Evolutionary conservation across 1,139 yeast genomes (phyloP).

Genomic region (Yamadazyma kanchanaburiensis): DNA sequence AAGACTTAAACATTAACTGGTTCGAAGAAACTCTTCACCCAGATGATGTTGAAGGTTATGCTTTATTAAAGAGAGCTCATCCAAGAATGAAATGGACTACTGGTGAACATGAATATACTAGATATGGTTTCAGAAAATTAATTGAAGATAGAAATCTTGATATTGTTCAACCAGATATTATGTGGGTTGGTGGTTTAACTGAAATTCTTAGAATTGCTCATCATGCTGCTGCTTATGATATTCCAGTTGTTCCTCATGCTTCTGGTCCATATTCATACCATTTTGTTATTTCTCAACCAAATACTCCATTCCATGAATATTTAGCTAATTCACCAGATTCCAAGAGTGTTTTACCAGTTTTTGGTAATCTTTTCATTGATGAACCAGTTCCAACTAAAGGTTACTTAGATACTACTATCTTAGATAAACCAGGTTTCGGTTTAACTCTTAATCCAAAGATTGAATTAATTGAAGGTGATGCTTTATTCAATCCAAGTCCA

Average conservation of each 20-base stretch:
- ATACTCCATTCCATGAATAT: conserved; percentile 51
- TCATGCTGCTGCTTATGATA: conserved; percentile 50
- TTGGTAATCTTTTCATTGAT: conserved; percentile 41
- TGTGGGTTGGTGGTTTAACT: conserved; percentile 53
- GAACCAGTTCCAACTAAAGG: conserved; percentile 48
- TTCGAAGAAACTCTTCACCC: conserved; percentile 50
- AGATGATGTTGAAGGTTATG: conserved; percentile 46
- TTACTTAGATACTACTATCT: conserved; percentile 28
- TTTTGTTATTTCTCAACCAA: conserved; percentile 44
- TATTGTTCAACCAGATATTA: conserved; percentile 48
- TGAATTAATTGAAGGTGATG: conserved; percentile 36
- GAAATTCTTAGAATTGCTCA: conserved; percentile 43
- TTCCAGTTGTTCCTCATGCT: conserved; percentile 51
- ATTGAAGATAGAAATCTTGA: conserved; percentile 46
- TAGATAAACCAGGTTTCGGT: conserved; percentile 49
- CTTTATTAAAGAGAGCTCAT: conserved; percentile 40
- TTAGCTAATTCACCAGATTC: conserved; percentile 49
- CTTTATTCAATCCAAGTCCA: conserved; percentile 35
- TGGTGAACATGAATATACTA: conserved; percentile 50
- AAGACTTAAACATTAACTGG: conserved; percentile 47
- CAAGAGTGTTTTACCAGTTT: conserved; percentile 41
- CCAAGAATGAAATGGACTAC: conserved; percentile 47
- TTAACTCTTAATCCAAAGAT: conserved; percentile 40
- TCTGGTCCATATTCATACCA: conserved; percentile 51
- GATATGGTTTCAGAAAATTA: conserved; percentile 46